Evolutionary conservation across 2,329 filamentous ascomycete genomes (phyloP), one percentile per base, ranked within the genome.

Genomic region (Colletotrichum sp.): DNA sequence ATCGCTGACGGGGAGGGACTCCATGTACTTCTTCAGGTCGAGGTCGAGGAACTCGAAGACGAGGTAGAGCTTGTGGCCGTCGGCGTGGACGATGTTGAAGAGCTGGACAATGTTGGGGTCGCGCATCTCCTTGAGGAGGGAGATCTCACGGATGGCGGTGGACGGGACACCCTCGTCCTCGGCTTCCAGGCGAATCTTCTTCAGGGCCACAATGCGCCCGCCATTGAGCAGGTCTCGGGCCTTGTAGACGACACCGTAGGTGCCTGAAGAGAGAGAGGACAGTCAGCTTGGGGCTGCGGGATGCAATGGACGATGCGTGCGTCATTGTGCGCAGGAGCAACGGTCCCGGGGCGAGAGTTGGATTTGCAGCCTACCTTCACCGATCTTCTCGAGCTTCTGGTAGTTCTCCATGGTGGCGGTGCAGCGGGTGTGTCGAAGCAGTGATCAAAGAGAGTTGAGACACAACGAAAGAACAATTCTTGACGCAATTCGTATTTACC

Each of bases 21-120:
- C 95, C 95, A 98, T 98, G 85, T 97, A 98, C 84, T 97, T 98
- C 87, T 98, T 98, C 78, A 98, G 87, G 80, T 98, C 95, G 72
- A 96, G 89, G 81, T 98, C 95, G 78, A 98, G 93, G 84, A 94
- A 98, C 83, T 98, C 95, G 77, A 96, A 94, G 78, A 98, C 95
- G 62, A 98, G 93, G 84, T 98, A 98, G 65, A 98, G 91, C 86
- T 98, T 98, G 86, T 98, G 95, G 70, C 95, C 95, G 82, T 98
- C 96, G 81, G 95, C 95, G 83, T 98, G 95, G 66, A 98, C 95
- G 77, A 98, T 98, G 87, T 98, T 98, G 81, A 96, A 85, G 57
- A 98, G 91, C 76, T 92, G 91, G 74, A 98, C 94, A 80, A 98
- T 97, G 85, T 96, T 97, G 75, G 94, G 93, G 83, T 98, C 94